phyloP scores from a whole-genome alignment of 495 filamentous ascomycete genomes.

The Oidiodendron maius region DNA sequence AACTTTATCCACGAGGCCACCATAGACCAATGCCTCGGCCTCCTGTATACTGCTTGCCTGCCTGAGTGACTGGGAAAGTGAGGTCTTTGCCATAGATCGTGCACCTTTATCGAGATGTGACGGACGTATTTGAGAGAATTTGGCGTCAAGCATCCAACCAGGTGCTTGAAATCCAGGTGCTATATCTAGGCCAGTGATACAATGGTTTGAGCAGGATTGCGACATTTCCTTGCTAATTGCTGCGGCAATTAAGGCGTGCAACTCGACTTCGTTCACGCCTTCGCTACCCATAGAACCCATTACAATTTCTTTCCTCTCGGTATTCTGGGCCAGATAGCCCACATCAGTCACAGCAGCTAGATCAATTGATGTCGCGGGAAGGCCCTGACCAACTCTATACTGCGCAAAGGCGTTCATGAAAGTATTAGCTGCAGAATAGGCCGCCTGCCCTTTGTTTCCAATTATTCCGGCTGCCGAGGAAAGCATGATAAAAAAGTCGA shows the following conservation, averaged over 20 bases:
- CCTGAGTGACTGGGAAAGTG: slow-evolving; percentile 36
- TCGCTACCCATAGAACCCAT: neutral
- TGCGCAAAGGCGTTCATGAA: slow-evolving; percentile 48
- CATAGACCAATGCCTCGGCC: slow-evolving; percentile 39
- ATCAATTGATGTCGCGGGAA: neutral
- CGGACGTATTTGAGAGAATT: slow-evolving; percentile 43
- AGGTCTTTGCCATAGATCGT: slow-evolving; percentile 23
- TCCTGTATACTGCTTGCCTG: slow-evolving; percentile 34
- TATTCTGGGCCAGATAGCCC: neutral
- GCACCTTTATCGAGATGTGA: slow-evolving; percentile 29
- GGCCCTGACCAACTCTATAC: slow-evolving; percentile 24
- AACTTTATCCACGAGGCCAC: slow-evolving; percentile 40
- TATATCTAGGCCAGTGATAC: slow-evolving; percentile 47
- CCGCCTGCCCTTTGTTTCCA: slow-evolving; percentile 52
- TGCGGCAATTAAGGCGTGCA: neutral
- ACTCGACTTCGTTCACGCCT: neutral
- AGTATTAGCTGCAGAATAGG: slow-evolving; percentile 57
- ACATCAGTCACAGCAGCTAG: neutral
- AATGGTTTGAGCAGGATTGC: slow-evolving; percentile 27
- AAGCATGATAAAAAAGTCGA: slow-evolving; percentile 63
- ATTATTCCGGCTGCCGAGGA: slow-evolving; percentile 54
- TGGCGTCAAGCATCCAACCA: slow-evolving; percentile 46
- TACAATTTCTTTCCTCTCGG: neutral
- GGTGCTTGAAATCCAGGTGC: slow-evolving; percentile 33
- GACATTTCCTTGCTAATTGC: neutral